These are phyloP conservation scores for Tetrahymena thermophila DNA, from an alignment of 73 alveolate genomes.

Conservation along the genomic window DNA sequence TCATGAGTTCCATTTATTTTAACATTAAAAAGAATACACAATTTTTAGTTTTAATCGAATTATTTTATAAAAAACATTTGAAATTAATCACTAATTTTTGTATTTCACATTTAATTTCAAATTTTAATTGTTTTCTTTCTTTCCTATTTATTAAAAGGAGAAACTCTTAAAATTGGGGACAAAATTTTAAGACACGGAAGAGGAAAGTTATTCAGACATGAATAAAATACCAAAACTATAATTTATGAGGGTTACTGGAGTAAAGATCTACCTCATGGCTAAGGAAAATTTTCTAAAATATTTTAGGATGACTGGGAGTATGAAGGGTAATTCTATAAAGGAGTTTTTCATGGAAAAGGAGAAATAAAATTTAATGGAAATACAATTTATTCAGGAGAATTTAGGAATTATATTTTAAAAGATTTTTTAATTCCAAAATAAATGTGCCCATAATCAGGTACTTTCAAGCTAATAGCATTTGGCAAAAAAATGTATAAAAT, in stretches of 20 bases:
- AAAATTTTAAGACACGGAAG: not conserved
- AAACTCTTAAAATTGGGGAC: not conserved
- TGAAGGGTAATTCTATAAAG: not conserved
- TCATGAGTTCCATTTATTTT: too few species aligned
- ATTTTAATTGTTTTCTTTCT: not conserved
- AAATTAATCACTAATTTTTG: too few species aligned
- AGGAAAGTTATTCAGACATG: not conserved
- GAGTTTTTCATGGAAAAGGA: not conserved
- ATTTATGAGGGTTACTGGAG: not conserved
- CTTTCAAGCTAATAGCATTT: not conserved
- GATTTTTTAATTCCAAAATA: not conserved
- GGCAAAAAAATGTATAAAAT: not conserved
- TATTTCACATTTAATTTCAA: not conserved
- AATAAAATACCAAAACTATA: not conserved
- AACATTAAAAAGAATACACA: too few species aligned
- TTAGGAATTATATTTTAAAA: not conserved
- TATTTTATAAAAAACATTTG: too few species aligned
- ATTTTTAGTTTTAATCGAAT: too few species aligned
- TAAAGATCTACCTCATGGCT: not conserved
- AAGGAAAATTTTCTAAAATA: not conserved
- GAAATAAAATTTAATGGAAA: not conserved
- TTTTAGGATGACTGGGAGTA: not conserved
- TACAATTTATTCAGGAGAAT: not conserved
- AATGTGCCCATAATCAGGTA: not conserved
- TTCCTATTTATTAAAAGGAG: not conserved